Percentiles rank a stretch among this genome's conserved stretches.
Conservation (phyloP, 1,284 basidiomycete genomes). For the Inonotus obliquus region DNA sequence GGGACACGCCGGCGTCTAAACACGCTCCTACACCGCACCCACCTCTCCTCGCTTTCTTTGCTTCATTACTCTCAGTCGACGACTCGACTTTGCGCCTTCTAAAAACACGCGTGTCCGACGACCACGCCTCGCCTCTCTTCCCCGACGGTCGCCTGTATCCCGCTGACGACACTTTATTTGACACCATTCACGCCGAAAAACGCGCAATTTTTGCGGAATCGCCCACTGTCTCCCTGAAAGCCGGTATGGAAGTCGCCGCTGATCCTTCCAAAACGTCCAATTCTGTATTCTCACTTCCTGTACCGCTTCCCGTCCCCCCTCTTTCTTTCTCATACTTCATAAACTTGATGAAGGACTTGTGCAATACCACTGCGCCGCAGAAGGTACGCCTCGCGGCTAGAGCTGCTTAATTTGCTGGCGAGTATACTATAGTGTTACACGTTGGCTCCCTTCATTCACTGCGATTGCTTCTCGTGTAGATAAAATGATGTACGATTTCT, state of each 20-base stretch:
- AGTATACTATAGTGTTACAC: neutral
- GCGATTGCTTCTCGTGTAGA: neutral
- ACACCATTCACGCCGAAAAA: neutral
- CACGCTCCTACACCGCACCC: conserved; percentile 23
- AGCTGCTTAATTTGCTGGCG: neutral
- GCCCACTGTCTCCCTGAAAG: neutral
- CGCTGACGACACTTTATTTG: neutral
- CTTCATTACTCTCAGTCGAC: conserved; percentile 32
- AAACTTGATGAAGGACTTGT: conserved; percentile 13
- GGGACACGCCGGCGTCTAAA: neutral
- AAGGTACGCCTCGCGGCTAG: neutral
- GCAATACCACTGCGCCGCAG: neutral
- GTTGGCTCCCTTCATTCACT: neutral
- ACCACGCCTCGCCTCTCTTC: conserved; percentile 30
- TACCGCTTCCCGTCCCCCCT: conserved; percentile 2
- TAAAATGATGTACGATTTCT: neutral
- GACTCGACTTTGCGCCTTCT: conserved; percentile 32
- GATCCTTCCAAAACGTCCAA: conserved; percentile 5
- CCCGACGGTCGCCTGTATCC: conserved; percentile 22
- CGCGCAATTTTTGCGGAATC: conserved; percentile 1
- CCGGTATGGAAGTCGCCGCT: conserved; percentile 1
- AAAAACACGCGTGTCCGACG: conserved; percentile 22
- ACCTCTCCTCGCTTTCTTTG: conserved; percentile 31
- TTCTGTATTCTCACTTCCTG: conserved; percentile 8
- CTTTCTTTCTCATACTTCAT: conserved; percentile 8